phyloP scores from a whole-genome alignment of 2,329 filamentous ascomycete species.

The Neobulgaria alba region DNA sequence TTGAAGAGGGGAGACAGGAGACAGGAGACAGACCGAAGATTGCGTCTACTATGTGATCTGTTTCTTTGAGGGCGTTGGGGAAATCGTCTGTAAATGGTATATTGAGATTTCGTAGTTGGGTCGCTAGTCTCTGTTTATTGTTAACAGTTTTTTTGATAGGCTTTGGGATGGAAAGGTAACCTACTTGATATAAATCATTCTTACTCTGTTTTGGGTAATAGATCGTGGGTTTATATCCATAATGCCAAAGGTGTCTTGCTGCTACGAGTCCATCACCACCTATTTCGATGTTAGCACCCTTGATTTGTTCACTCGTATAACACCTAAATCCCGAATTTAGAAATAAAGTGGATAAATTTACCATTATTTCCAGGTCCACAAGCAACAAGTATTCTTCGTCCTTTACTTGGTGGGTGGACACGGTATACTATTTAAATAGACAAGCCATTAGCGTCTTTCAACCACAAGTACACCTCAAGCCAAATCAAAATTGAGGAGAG shows the following conservation, averaged over 20 bases:
- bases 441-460: too few species aligned
- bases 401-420: constrained; percentile 66
- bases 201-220: constrained; percentile 92
- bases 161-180: too few species aligned
- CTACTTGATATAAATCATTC: constrained; percentile 79
- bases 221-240: constrained; percentile 79
- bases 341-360: constrained; percentile 23
- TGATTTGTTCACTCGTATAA: background rate
- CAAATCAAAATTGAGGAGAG: background rate
- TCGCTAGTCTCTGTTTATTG: constrained; percentile 58
- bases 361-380: constrained; percentile 78
- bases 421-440: constrained; percentile 69
- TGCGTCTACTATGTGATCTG: constrained; percentile 82
- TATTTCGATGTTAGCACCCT: constrained; percentile 28
- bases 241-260: constrained; percentile 83
- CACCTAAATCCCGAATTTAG: background rate
- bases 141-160: too few species aligned
- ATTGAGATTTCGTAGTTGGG: constrained; percentile 74
- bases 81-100: constrained; percentile 85
- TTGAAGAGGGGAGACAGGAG: background rate
- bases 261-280: constrained; percentile 93
- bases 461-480: too few species aligned
- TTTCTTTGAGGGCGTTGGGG: constrained; percentile 49
- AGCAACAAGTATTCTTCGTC: constrained; percentile 71
- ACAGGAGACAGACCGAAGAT: constrained; percentile 60